These are phyloP conservation scores for Zygnema cylindricum DNA, from an alignment of 139 green algal species.

Conservation along the genomic window DNA sequence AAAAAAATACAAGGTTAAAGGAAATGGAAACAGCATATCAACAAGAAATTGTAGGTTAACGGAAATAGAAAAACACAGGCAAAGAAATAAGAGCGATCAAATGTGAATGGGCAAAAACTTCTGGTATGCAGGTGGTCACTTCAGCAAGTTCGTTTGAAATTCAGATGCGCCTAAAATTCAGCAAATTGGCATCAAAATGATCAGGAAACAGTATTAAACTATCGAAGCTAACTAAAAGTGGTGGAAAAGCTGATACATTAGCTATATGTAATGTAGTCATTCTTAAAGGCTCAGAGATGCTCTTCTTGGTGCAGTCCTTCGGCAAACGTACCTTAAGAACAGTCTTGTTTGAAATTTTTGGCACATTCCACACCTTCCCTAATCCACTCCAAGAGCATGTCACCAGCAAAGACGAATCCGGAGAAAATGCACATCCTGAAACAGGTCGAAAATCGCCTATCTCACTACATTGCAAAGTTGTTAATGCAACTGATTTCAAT, in stretches of 20 bases:
- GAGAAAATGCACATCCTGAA: constrained; percentile 76
- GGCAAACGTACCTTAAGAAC: neutral
- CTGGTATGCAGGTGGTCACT: too few species aligned
- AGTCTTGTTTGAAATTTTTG: constrained; percentile 12
- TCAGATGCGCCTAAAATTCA: too few species aligned
- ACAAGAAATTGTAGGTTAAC: constrained; percentile 1
- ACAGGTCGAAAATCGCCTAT: constrained; percentile 89
- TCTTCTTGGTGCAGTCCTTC: neutral
- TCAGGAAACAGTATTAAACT: too few species aligned
- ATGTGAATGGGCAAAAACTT: too few species aligned
- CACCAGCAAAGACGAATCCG: constrained; percentile 72
- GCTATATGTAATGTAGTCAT: neutral
- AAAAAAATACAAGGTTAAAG: neutral
- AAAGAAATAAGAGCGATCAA: too few species aligned
- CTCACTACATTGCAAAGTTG: constrained; percentile 69
- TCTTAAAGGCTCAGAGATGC: neutral
- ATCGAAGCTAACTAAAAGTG: too few species aligned
- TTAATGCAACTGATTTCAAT: neutral
- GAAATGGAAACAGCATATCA: neutral
- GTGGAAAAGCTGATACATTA: constrained; percentile 13
- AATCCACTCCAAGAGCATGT: constrained; percentile 79
- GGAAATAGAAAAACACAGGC: too few species aligned
- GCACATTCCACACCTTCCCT: constrained; percentile 76
- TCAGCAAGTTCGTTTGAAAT: too few species aligned
- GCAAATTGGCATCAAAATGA: too few species aligned